Evolutionary conservation across 306 rosid genomes (phyloP).

Genomic region (Heteromeles arbutifolia): DNA sequence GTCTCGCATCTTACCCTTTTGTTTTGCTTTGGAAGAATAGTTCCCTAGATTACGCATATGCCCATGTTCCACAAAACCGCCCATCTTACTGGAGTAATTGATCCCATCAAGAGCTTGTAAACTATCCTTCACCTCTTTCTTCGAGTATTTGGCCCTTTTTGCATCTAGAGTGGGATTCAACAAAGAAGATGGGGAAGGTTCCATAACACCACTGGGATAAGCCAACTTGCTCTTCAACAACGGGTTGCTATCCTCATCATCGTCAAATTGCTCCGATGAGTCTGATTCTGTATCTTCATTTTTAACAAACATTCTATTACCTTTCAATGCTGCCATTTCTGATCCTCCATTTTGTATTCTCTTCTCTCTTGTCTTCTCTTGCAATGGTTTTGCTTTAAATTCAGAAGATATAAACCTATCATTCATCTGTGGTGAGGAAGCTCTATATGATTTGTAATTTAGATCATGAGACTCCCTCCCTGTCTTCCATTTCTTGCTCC

Average conservation of each 20-base stretch:
- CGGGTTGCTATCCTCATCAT: conserved; percentile 73
- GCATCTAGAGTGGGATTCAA: conserved; percentile 52
- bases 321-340: conserved; percentile 34
- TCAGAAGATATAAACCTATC: conserved; percentile 50
- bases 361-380: conserved; percentile 50
- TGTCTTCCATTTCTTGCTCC: conserved; percentile 65
- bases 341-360: conserved; percentile 51
- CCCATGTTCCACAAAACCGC: conserved; percentile 42
- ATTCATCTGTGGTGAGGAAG: conserved; percentile 68
- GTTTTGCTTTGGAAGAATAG: conserved; percentile 53
- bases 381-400: conserved; percentile 51
- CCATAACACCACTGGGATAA: conserved; percentile 47
- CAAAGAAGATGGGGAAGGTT: conserved; percentile 46
- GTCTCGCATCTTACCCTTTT: conserved; percentile 58
- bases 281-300: conserved; percentile 91
- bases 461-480: conserved; percentile 72
- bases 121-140: conserved; percentile 45
- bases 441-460: conserved; percentile 48
- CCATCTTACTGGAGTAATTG: conserved; percentile 38
- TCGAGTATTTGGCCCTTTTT: conserved; percentile 45
- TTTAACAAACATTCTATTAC: conserved; percentile 37
- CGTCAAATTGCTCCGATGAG: conserved; percentile 78
- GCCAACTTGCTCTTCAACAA: conserved; percentile 66
- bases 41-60: conserved; percentile 39
- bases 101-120: conserved; percentile 25